A percentile compares a stretch with the other conserved stretches of the same genome.
Conservation (phyloP, 176 grass and related monocot species). For the Eremochloa ophiuroides region DNA sequence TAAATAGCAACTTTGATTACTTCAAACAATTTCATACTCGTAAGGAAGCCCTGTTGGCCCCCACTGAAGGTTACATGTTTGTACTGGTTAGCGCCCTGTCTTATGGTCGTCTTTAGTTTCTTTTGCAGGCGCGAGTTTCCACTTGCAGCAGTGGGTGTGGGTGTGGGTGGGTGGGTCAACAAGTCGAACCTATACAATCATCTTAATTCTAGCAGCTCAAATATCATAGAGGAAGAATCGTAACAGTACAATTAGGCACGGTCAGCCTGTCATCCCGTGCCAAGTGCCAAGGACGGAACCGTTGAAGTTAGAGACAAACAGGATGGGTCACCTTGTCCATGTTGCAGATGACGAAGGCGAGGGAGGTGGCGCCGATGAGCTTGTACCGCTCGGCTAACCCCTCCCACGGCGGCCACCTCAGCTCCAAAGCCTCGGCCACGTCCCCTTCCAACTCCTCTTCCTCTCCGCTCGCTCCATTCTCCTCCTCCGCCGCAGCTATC, state of each 20-base stretch:
- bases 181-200: not conserved
- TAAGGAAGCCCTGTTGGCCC: not conserved
- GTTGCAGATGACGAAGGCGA: constrained; percentile 97
- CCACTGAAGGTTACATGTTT: not conserved
- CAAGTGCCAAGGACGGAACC: not conserved
- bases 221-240: not conserved
- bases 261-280: not conserved
- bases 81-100: no score
- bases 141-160: no score
- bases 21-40: not conserved
- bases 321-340: constrained; percentile 82
- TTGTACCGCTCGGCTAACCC: constrained; percentile 67
- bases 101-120: no score
- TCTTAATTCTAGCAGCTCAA: not conserved
- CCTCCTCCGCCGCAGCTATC: constrained; percentile 18
- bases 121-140: no score
- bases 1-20: not conserved
- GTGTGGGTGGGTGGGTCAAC: no score
- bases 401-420: constrained; percentile 66
- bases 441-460: constrained; percentile 10
- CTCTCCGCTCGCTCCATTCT: constrained; percentile 6
- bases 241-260: not conserved
- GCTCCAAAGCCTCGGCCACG: constrained; percentile 26
- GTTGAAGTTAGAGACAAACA: not conserved
- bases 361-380: constrained; percentile 78